Percentiles rank a stretch among this genome's conserved stretches.
Evolutionary conservation across 176 grass and related monocot genomes (phyloP).

Genomic region (Themeda triandra): DNA sequence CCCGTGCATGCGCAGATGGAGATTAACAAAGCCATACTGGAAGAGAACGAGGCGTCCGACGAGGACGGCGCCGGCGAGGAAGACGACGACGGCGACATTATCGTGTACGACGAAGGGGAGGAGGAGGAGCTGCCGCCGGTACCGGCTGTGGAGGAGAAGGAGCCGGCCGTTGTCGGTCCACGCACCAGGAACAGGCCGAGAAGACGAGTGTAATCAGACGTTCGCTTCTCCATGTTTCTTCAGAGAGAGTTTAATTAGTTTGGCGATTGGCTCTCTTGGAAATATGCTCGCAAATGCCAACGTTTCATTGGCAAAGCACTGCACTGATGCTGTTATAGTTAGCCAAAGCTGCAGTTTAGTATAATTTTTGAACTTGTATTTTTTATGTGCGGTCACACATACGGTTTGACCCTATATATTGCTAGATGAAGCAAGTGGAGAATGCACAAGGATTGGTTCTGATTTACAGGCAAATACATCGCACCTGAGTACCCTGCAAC

Average conservation of each 20-base stretch:
- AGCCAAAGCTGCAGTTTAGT: not conserved
- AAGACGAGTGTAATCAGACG: conserved; percentile 14
- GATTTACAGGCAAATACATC: too few relatives aligned
- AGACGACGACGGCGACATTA: not conserved
- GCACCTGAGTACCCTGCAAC: too few relatives aligned
- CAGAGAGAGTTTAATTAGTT: not conserved
- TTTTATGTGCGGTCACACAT: too few relatives aligned
- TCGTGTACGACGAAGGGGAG: not conserved
- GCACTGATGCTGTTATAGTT: not conserved
- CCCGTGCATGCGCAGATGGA: conserved; percentile 40
- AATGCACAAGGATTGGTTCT: too few relatives aligned
- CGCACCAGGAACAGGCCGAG: conserved; percentile 61
- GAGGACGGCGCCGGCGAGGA: not conserved
- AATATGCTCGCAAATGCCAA: not conserved
- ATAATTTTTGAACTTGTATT: not conserved
- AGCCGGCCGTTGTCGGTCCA: conserved; percentile 6
- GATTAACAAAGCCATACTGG: conserved; percentile 55
- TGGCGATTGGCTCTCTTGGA: not conserved
- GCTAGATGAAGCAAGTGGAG: too few relatives aligned
- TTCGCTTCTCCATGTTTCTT: not conserved
- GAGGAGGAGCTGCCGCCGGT: conserved; percentile 6
- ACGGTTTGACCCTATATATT: too few relatives aligned
- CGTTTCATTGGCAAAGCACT: not conserved
- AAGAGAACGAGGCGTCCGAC: conserved; percentile 48
- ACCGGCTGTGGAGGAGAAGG: conserved; percentile 20